Conservation (phyloP, 2,329 filamentous ascomycete species). For the Penicillium italicum region DNA sequence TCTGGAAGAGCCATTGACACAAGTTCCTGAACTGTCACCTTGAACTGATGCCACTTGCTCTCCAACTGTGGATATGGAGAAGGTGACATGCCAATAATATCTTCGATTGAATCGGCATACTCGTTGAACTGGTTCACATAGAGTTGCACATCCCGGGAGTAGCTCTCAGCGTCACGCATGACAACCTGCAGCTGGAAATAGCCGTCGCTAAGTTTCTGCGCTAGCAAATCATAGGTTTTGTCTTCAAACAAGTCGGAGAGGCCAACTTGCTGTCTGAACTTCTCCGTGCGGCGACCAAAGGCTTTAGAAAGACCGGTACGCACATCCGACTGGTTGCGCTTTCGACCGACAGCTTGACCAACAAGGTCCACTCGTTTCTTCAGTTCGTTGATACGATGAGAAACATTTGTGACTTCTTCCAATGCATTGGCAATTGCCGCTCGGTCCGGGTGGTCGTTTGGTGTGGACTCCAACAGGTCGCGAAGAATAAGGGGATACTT, state of each 20-base stretch:
- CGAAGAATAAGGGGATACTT: constrained; percentile 88
- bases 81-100: constrained; percentile 67
- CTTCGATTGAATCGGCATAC: constrained; percentile 76
- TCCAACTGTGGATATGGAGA: constrained; percentile 79
- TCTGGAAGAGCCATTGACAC: constrained; percentile 78
- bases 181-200: constrained; percentile 91
- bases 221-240: constrained; percentile 71
- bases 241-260: constrained; percentile 70
- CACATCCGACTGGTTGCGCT: constrained; percentile 84
- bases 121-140: constrained; percentile 78
- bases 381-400: constrained; percentile 77
- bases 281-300: constrained; percentile 84
- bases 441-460: constrained; percentile 78
- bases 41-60: constrained; percentile 91
- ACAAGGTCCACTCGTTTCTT: constrained; percentile 94
- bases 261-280: constrained; percentile 69
- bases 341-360: constrained; percentile 79
- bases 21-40: constrained; percentile 80
- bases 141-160: constrained; percentile 74
- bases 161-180: constrained; percentile 88
- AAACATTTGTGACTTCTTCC: constrained; percentile 62
- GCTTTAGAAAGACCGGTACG: constrained; percentile 80
- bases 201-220: constrained; percentile 86
- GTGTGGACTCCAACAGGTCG: constrained; percentile 74
- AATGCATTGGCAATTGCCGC: constrained; percentile 67